phyloP scores from a whole-genome alignment of 2,329 filamentous ascomycete species.

The Phialocephala sp. region DNA sequence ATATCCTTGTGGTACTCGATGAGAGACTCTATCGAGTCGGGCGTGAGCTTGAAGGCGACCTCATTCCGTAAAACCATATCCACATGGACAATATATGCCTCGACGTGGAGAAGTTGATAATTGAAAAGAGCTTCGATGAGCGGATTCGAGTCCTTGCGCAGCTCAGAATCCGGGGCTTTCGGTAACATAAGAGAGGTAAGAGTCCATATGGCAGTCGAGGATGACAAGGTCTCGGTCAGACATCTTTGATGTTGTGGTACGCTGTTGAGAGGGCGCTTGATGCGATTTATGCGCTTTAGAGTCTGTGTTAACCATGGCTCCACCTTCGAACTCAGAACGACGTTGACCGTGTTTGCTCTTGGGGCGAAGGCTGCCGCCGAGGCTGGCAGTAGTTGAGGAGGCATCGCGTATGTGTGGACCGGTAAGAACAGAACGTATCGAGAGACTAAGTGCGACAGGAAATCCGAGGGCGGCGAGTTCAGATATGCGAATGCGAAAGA shows the following conservation, averaged over 20 bases:
- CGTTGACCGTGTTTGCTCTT: slow-evolving; percentile 86
- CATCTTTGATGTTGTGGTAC: slow-evolving; percentile 95
- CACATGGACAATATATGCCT: slow-evolving; percentile 98
- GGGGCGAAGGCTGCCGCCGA: slow-evolving; percentile 97
- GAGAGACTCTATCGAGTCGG: slow-evolving; percentile 90
- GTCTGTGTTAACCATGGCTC: slow-evolving; percentile 97
- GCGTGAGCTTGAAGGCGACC: slow-evolving; percentile 96
- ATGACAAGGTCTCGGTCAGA: slow-evolving; percentile 92
- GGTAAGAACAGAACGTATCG: slow-evolving; percentile 16
- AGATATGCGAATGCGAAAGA: slow-evolving; percentile 25
- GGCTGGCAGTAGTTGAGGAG: slow-evolving; percentile 89
- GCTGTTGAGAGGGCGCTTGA: slow-evolving; percentile 97
- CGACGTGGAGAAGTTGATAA: slow-evolving; percentile 90
- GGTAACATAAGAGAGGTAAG: slow-evolving; percentile 91
- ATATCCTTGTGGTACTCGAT: slow-evolving; percentile 97
- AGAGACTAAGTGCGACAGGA: slow-evolving; percentile 30
- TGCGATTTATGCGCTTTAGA: slow-evolving; percentile 92
- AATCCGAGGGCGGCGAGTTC: slow-evolving; percentile 24
- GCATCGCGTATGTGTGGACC: slow-evolving; percentile 62
- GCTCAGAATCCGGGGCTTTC: slow-evolving; percentile 84
- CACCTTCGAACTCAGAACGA: slow-evolving; percentile 89
- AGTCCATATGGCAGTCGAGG: slow-evolving; percentile 90
- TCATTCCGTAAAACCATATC: slow-evolving; percentile 98
- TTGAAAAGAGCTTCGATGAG: slow-evolving; percentile 88
- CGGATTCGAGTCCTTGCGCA: slow-evolving; percentile 81